These are phyloP conservation scores for Acanthamoeba castellanii DNA, from an alignment of 208 protist species.

Conservation along the genomic window DNA sequence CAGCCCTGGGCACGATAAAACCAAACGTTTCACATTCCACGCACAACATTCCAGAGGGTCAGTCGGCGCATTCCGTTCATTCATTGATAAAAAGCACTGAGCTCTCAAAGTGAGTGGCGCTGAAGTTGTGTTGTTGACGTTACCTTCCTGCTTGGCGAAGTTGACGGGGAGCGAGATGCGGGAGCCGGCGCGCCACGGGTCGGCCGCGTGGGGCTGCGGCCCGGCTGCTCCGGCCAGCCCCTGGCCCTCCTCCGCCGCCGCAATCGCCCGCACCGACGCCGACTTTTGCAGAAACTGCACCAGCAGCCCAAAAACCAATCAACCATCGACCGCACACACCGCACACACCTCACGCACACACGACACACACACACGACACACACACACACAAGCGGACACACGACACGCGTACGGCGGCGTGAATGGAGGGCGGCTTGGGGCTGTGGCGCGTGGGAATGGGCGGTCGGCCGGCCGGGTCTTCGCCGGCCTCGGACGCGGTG, in stretches of 20 bases:
- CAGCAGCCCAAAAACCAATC: neutral
- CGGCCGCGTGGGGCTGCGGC: neutral
- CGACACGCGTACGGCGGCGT: neutral
- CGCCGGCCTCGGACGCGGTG: neutral
- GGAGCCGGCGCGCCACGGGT: neutral
- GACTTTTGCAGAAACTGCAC: constrained; percentile 1
- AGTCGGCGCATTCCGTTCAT: no score
- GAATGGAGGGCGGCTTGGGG: neutral
- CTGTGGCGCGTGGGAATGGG: neutral
- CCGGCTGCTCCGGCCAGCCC: neutral
- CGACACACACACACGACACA: no score
- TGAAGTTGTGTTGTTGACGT: no score
- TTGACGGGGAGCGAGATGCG: constrained; percentile 22
- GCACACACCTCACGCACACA: no score
- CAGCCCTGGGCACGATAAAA: no score
- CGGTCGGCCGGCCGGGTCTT: neutral
- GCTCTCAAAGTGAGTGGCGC: no score
- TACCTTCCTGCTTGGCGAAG: constrained; percentile 13
- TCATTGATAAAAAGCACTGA: no score
- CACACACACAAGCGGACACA: no score
- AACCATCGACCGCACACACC: neutral
- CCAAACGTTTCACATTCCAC: no score
- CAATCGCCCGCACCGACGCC: neutral
- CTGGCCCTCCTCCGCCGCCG: neutral
- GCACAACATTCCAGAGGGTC: no score